A percentile compares a stretch with the other conserved stretches of the same genome.
phyloP scores from a whole-genome alignment of 1,139 yeast genomes.

The Blastobotrys arbuscula region DNA sequence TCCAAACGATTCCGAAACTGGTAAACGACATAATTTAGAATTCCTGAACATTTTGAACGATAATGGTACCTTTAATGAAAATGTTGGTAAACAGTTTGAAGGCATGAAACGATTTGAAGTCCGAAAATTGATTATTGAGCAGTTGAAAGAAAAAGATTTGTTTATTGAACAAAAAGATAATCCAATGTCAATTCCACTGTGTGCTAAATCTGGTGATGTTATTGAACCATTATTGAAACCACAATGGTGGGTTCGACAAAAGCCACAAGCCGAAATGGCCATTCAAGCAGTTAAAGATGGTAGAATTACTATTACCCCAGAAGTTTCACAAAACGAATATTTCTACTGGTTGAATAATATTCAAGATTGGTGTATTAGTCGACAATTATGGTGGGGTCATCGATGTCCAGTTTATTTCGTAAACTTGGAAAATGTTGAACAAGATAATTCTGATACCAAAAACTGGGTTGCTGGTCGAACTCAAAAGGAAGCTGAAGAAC shows the following conservation, averaged over 20 bases:
- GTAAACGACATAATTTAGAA: constrained; percentile 88
- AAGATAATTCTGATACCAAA: constrained; percentile 57
- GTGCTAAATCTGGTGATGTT: constrained; percentile 94
- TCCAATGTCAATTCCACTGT: constrained; percentile 90
- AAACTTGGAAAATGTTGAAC: constrained; percentile 61
- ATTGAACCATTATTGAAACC: constrained; percentile 96
- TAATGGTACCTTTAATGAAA: constrained; percentile 83
- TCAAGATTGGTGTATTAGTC: constrained; percentile 99
- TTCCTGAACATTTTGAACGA: constrained; percentile 87
- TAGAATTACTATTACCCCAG: constrained; percentile 74
- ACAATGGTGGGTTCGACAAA: constrained; percentile 98
- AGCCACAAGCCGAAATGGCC: constrained; percentile 84
- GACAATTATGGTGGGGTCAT: constrained; percentile 99
- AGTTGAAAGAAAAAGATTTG: constrained; percentile 68
- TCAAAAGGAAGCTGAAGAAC: constrained; percentile 73
- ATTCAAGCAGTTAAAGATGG: constrained; percentile 82
- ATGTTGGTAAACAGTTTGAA: constrained; percentile 72
- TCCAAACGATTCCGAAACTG: constrained; percentile 92
- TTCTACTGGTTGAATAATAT: constrained; percentile 94
- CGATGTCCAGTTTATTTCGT: constrained; percentile 96
- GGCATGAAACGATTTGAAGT: constrained; percentile 96
- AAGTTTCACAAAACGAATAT: constrained; percentile 86
- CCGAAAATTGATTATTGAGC: constrained; percentile 75
- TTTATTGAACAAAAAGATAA: constrained; percentile 83
- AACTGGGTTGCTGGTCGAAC: constrained; percentile 91